Evolutionary conservation across 805 yeast genomes (phyloP).

Genomic region (Candida khao-thaluensis): DNA sequence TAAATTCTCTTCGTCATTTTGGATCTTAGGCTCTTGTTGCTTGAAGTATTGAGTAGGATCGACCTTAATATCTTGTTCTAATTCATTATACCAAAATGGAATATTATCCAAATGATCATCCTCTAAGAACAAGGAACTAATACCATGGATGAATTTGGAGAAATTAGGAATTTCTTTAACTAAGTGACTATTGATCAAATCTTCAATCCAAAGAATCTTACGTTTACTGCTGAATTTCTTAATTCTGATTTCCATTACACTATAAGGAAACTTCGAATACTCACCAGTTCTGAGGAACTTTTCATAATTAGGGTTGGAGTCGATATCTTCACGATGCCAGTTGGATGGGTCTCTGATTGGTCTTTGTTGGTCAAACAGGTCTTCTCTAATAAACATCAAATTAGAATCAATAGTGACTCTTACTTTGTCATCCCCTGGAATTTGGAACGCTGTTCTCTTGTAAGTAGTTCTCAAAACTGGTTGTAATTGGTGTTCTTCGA

Average conservation of each 20-base stretch:
- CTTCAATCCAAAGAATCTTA: constrained; percentile 78
- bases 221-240: constrained; percentile 33
- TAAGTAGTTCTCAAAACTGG: constrained; percentile 86
- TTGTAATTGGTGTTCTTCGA: constrained; percentile 64
- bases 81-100: constrained; percentile 93
- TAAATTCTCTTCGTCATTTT: constrained; percentile 45
- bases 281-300: constrained; percentile 83
- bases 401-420: constrained; percentile 90
- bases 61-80: constrained; percentile 67
- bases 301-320: constrained; percentile 68
- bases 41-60: constrained; percentile 77
- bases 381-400: constrained; percentile 85
- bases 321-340: constrained; percentile 95
- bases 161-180: constrained; percentile 94
- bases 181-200: constrained; percentile 75
- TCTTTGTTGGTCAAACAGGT: constrained; percentile 74
- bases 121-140: constrained; percentile 82
- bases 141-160: constrained; percentile 90
- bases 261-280: constrained; percentile 75
- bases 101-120: constrained; percentile 85
- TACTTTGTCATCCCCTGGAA: constrained; percentile 94
- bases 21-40: constrained; percentile 37
- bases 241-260: constrained; percentile 84
- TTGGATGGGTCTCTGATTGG: constrained; percentile 85
- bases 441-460: constrained; percentile 94